Evolutionary conservation across 768 basidiomycete genomes (phyloP), one percentile per base, ranked within the genome.

Genomic region (Russula lepida): DNA sequence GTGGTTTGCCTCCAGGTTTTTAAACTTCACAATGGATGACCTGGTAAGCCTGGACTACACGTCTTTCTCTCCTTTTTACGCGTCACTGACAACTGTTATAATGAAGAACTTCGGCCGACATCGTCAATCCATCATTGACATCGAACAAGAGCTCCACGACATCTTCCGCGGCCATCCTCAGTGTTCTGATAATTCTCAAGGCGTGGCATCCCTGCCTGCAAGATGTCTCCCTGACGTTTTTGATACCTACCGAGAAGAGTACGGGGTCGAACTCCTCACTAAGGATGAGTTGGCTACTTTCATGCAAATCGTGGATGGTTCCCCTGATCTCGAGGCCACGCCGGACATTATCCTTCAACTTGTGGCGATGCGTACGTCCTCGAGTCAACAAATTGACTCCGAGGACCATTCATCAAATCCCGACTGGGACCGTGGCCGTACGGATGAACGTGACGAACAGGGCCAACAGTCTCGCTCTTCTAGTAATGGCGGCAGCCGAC

Each of bases 221-320:
- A 79, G 82, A 63, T 81, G 79, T n/a, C 81, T 92, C 39, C 78
- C 85, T 35, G 85, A 88, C 67, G 80, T 92, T 32, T 79, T 92
- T 47, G 78, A 79, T 48, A 75, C 81, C 17, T 87, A 87, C 67
- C 81, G 82, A 4, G 76, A 84, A 32, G 71, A 79, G 5, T 84
- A 84, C 69, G 74, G 81, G 62, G 82, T 79, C 21, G 79, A 86
- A 64, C 80, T 92, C n/a, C 74, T 93, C 66, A 77, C 79, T 11
- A 75, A 76, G 41, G 77, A 83, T 25, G 91, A 92, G 71, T 78
- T 82, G 66, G 75, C 75, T 23, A 74, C 80, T 76, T 79, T 92
- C 60, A 79, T 81, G 50, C 66, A 72, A 12, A 73, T 91, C 50
- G 74, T 89, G 53, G 78, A 75, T 27, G 72, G 71, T 54, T 84